Conservation (phyloP, 1,139 yeast species). For the Taphrina wiesneri region DNA sequence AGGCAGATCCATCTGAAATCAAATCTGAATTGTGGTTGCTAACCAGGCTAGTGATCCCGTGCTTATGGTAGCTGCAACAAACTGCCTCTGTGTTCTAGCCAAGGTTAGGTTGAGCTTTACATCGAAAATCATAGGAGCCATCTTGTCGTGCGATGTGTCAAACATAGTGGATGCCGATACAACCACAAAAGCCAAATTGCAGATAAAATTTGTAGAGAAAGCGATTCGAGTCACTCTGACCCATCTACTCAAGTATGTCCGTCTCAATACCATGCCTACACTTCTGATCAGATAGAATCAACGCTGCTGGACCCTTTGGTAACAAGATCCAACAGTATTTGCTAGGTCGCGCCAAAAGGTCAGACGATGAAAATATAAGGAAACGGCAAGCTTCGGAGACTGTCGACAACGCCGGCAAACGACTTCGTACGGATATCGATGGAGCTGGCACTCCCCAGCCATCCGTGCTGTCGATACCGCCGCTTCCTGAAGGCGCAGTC, state of each 20-base stretch:
- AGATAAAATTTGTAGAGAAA: constrained; percentile 46
- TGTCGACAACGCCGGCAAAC: constrained; percentile 4
- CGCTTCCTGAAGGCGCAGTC: constrained; percentile 36
- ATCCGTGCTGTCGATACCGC: constrained; percentile 20
- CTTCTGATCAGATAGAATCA: constrained; percentile 2
- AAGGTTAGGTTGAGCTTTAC: constrained; percentile 45
- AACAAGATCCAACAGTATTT: constrained; percentile 24
- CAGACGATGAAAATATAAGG: constrained; percentile 6
- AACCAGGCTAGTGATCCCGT: constrained; percentile 39
- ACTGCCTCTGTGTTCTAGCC: constrained; percentile 46
- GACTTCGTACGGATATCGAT: constrained; percentile 18
- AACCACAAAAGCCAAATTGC: constrained; percentile 43
- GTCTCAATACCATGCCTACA: background rate
- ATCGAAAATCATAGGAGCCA: constrained; percentile 44
- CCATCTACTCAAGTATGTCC: constrained; percentile 41
- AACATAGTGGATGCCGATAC: constrained; percentile 40
- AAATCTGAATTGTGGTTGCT: background rate
- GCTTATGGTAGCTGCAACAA: constrained; percentile 46
- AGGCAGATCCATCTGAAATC: background rate
- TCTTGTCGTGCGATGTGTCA: constrained; percentile 46
- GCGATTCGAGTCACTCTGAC: constrained; percentile 46
- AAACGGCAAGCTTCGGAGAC: constrained; percentile 18
- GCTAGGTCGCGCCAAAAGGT: constrained; percentile 6
- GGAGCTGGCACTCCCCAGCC: constrained; percentile 34
- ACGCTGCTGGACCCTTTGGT: constrained; percentile 30